These are phyloP conservation scores for Abelmoschus esculentus DNA, from an alignment of 345 rosid species.

Conservation along the genomic window DNA sequence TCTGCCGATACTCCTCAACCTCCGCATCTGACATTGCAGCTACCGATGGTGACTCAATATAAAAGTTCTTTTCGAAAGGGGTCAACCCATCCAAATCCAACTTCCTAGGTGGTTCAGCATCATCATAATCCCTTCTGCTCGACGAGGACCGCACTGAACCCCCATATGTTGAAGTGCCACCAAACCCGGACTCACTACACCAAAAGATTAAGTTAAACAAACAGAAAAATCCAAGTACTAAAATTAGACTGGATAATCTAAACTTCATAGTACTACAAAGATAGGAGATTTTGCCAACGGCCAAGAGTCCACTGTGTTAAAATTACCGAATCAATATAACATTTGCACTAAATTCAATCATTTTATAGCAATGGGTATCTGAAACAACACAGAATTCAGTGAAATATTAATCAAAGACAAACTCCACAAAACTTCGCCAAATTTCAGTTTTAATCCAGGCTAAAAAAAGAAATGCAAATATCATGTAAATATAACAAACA, in stretches of 20 bases:
- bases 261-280: neutral
- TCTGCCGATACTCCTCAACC: slow-evolving; percentile 68
- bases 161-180: slow-evolving; percentile 63
- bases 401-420: neutral
- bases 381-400: neutral
- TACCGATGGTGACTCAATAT: slow-evolving; percentile 65
- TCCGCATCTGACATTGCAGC: slow-evolving; percentile 80
- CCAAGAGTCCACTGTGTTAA: neutral
- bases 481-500: neutral
- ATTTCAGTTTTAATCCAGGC: neutral
- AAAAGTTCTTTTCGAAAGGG: slow-evolving; percentile 92
- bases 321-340: neutral
- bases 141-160: slow-evolving; percentile 43
- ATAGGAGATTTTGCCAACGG: neutral
- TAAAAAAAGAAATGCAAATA: neutral
- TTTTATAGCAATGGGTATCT: neutral
- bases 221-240: slow-evolving; percentile 8
- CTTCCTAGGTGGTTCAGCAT: slow-evolving; percentile 49
- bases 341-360: neutral
- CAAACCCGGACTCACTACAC: slow-evolving; percentile 83
- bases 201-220: slow-evolving; percentile 16
- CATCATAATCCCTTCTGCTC: slow-evolving; percentile 48
- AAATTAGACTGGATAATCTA: slow-evolving; percentile 7
- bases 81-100: slow-evolving; percentile 88
- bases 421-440: neutral